Evolutionary conservation across 2,329 filamentous ascomycete genomes (phyloP).

Genomic region (Endothia cerciana): DNA sequence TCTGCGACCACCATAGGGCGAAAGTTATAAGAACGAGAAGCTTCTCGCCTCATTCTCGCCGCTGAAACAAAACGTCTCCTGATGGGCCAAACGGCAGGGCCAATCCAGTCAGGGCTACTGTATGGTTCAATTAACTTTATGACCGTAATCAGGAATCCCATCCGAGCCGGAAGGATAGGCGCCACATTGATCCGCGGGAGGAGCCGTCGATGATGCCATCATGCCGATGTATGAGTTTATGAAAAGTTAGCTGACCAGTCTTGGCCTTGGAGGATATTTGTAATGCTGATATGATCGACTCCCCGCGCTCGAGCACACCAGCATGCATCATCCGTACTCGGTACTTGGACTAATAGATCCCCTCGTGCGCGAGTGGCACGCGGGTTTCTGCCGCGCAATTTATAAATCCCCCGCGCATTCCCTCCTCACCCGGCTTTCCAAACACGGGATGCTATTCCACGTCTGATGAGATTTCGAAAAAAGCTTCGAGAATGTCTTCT

Average conservation of each 20-base stretch:
- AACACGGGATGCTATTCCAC: too few relatives aligned
- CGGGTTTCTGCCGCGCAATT: too few relatives aligned
- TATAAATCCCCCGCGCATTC: too few relatives aligned
- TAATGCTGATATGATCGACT: conserved; percentile 12
- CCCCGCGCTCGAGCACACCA: not conserved
- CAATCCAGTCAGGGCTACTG: too few relatives aligned
- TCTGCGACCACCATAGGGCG: too few relatives aligned
- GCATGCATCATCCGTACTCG: not conserved
- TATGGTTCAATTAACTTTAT: too few relatives aligned
- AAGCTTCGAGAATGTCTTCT: conserved; percentile 19
- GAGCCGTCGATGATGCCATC: conserved; percentile 18
- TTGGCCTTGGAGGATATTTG: conserved; percentile 9
- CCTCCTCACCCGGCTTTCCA: too few relatives aligned
- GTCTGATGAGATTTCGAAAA: not conserved
- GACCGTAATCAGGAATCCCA: too few relatives aligned
- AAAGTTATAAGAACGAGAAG: too few relatives aligned
- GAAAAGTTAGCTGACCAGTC: not conserved
- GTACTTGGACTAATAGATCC: not conserved
- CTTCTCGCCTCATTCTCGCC: too few relatives aligned
- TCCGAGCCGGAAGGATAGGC: not conserved
- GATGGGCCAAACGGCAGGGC: too few relatives aligned
- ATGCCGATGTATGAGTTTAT: not conserved
- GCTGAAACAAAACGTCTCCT: too few relatives aligned
- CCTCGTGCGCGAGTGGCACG: not conserved
- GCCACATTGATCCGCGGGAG: not conserved